Evolutionary conservation across 257 asterid species (phyloP).

Genomic region (Apocynum venetum): DNA sequence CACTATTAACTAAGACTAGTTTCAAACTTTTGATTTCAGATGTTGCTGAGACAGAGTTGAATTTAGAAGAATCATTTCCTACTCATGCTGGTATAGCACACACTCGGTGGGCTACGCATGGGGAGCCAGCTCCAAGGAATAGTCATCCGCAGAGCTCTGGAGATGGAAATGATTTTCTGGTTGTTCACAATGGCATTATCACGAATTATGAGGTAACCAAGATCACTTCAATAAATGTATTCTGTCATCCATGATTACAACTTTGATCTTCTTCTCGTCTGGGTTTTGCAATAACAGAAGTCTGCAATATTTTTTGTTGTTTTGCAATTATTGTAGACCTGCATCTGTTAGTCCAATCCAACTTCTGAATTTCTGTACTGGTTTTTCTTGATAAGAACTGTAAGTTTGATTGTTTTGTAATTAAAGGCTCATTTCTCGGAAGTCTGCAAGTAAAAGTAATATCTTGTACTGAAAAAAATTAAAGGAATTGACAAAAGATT

Average conservation of each 20-base stretch:
- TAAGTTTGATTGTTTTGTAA: neutral
- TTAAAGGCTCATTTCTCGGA: neutral
- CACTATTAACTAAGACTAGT: neutral
- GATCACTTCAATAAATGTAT: neutral
- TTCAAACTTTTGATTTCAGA: conserved; percentile 44
- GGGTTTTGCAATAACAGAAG: neutral
- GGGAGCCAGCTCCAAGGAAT: conserved; percentile 95
- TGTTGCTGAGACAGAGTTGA: conserved; percentile 65
- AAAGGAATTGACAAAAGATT: neutral
- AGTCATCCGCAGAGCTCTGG: conserved; percentile 96
- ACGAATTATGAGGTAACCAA: conserved; percentile 83
- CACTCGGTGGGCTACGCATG: conserved; percentile 99
- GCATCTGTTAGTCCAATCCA: neutral
- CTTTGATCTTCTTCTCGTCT: neutral
- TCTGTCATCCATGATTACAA: neutral
- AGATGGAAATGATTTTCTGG: conserved; percentile 72
- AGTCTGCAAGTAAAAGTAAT: neutral
- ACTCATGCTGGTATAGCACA: conserved; percentile 97
- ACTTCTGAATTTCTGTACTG: neutral
- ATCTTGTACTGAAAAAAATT: neutral
- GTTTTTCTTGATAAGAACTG: neutral
- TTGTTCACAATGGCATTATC: conserved; percentile 93
- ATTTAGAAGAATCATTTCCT: conserved; percentile 77
- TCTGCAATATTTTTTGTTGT: neutral
- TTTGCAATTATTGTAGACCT: neutral